Conservation (phyloP, 116 monocot genomes). For the Dioscorea cayenensis region DNA sequence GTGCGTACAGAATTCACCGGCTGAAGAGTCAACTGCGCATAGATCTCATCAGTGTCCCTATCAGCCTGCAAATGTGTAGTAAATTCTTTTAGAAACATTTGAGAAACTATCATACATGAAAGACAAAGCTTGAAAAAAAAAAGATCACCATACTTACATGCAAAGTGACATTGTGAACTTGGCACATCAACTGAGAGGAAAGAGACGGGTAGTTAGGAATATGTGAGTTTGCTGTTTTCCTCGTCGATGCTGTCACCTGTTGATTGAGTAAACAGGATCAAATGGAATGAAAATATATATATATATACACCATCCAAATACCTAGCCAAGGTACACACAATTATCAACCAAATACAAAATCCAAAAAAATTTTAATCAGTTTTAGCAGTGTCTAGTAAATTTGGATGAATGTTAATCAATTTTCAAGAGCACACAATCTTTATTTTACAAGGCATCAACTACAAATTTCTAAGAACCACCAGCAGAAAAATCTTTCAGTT, state of each 20-base stretch:
- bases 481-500: too few relatives aligned
- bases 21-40: slow-evolving; percentile 93
- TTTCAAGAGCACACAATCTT: too few relatives aligned
- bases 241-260: slow-evolving; percentile 82
- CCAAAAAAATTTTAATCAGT: too few relatives aligned
- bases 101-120: neutral
- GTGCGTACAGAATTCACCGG: slow-evolving; percentile 85
- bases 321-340: neutral
- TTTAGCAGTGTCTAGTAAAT: too few relatives aligned
- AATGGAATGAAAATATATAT: neutral
- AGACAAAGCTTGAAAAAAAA: neutral
- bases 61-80: slow-evolving; percentile 53
- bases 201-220: slow-evolving; percentile 80
- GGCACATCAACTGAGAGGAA: slow-evolving; percentile 87
- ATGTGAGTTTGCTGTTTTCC: slow-evolving; percentile 50
- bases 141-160: slow-evolving; percentile 46
- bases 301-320: neutral
- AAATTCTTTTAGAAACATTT: neutral
- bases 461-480: too few relatives aligned
- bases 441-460: too few relatives aligned
- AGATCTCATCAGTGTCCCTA: slow-evolving; percentile 91
- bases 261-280: neutral
- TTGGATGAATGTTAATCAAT: too few relatives aligned
- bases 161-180: slow-evolving; percentile 77
- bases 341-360: neutral